Conservation (phyloP, 116 monocot species). For the Zostera marina region DNA sequence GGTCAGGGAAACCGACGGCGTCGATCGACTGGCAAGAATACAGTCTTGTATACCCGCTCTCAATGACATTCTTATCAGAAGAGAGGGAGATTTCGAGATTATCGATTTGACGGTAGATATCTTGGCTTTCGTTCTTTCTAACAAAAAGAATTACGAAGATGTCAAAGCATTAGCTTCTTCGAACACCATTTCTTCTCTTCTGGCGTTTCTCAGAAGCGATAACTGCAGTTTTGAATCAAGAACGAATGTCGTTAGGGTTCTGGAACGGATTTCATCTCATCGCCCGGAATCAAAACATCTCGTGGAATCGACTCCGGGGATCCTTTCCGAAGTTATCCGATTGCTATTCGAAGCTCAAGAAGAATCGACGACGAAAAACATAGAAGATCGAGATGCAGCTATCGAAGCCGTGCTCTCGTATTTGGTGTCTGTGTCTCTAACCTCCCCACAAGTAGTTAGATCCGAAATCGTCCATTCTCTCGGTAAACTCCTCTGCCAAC, state of each 20-base stretch:
- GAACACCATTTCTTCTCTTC: conserved; percentile 12
- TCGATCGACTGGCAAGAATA: neutral
- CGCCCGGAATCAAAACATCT: conserved; percentile 11
- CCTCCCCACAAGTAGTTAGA: conserved; percentile 8
- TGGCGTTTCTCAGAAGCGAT: conserved; percentile 12
- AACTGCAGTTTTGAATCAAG: conserved; percentile 6
- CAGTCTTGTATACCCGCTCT: neutral
- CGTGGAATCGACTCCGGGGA: conserved; percentile 10
- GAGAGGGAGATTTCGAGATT: neutral
- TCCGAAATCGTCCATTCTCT: conserved; percentile 23
- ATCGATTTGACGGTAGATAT: conserved; percentile 18
- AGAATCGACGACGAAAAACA: neutral
- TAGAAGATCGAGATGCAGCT: conserved; percentile 7
- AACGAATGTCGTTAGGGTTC: conserved; percentile 20
- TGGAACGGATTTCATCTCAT: conserved; percentile 19
- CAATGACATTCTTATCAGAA: conserved; percentile 4
- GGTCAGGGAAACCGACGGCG: neutral
- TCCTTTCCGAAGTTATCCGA: conserved; percentile 23
- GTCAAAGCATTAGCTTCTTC: conserved; percentile 6
- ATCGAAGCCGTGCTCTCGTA: conserved; percentile 32
- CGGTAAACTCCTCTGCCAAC: conserved; percentile 12
- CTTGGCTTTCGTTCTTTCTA: conserved; percentile 13
- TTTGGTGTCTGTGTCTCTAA: conserved; percentile 13
- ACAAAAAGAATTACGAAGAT: conserved; percentile 10
- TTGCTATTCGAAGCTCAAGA: conserved; percentile 13